These are phyloP conservation scores for Striga hermonthica DNA, from an alignment of 305 asterid species.

Conservation along the genomic window DNA sequence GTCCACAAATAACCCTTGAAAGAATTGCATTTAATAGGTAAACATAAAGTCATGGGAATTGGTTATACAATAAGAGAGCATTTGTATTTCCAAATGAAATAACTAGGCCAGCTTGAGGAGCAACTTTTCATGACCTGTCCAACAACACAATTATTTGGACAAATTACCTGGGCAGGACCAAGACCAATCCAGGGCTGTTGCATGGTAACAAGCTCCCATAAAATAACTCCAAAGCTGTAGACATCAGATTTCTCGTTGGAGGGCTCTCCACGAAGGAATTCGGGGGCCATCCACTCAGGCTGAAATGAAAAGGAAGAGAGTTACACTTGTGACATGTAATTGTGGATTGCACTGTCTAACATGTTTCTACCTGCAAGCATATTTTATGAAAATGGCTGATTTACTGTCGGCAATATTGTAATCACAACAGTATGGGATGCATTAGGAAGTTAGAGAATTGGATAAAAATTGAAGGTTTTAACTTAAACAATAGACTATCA, in stretches of 20 bases:
- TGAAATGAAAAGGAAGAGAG: slow-evolving; percentile 47
- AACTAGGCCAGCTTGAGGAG: background rate
- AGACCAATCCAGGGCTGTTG: slow-evolving; percentile 95
- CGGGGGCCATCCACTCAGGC: slow-evolving; percentile 99
- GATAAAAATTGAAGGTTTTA: too few relatives aligned
- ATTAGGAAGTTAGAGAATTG: too few relatives aligned
- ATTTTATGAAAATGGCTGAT: slow-evolving; percentile 21
- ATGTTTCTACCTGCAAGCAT: slow-evolving; percentile 34
- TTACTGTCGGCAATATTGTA: background rate
- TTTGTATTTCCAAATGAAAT: background rate
- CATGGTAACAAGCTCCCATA: slow-evolving; percentile 89
- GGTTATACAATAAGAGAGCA: background rate
- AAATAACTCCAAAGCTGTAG: slow-evolving; percentile 76
- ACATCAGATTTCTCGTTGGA: slow-evolving; percentile 89
- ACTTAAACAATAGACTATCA: too few relatives aligned
- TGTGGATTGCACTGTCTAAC: slow-evolving; percentile 29
- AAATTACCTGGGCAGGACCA: slow-evolving; percentile 77
- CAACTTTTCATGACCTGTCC: background rate
- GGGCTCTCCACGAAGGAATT: slow-evolving; percentile 92
- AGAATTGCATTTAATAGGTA: background rate
- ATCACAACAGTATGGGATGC: too few relatives aligned
- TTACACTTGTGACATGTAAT: slow-evolving; percentile 36
- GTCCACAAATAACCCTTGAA: background rate
- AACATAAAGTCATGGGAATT: background rate
- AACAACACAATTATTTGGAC: background rate